Conservation (phyloP, 1,139 yeast genomes). For the Pichia sp. region DNA sequence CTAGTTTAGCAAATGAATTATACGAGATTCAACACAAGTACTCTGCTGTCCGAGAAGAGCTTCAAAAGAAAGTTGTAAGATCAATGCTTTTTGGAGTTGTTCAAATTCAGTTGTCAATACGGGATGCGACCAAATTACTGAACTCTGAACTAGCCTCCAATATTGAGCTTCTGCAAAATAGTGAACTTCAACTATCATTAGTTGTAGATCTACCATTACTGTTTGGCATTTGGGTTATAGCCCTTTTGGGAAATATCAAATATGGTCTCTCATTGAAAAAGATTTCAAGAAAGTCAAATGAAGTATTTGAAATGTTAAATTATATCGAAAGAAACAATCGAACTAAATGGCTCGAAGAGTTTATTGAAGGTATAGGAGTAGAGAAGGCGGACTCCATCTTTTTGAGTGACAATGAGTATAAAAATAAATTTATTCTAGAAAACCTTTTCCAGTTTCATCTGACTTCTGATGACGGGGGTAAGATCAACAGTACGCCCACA, state of each 20-base stretch:
- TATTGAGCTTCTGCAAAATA: slow-evolving; percentile 37
- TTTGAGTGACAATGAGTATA: slow-evolving; percentile 28
- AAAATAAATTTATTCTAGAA: slow-evolving; percentile 19
- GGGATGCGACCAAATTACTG: slow-evolving; percentile 23
- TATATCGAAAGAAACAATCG: slow-evolving; percentile 58
- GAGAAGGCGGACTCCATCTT: slow-evolving; percentile 40
- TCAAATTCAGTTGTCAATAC: slow-evolving; percentile 29
- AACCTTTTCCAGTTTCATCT: slow-evolving; percentile 19
- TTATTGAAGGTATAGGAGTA: slow-evolving; percentile 38
- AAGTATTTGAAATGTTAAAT: slow-evolving; percentile 53
- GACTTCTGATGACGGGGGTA: slow-evolving; percentile 10
- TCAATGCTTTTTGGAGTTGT: slow-evolving; percentile 27
- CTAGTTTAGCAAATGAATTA: slow-evolving; percentile 28
- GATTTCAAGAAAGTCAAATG: slow-evolving; percentile 49
- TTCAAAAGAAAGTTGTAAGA: slow-evolving; percentile 28
- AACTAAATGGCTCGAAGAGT: slow-evolving; percentile 59
- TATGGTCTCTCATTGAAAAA: slow-evolving; percentile 60
- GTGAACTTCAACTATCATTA: slow-evolving; percentile 46
- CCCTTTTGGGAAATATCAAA: slow-evolving; percentile 59
- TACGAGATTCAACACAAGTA: slow-evolving; percentile 31
- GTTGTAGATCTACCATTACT: slow-evolving; percentile 75
- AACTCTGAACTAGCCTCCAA: slow-evolving; percentile 37
- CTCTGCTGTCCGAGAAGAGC: slow-evolving; percentile 20
- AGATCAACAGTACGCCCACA: neutral
- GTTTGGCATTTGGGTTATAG: slow-evolving; percentile 74